Conservation (phyloP, 2,329 filamentous ascomycete species). For the Aspergillus sp. region DNA sequence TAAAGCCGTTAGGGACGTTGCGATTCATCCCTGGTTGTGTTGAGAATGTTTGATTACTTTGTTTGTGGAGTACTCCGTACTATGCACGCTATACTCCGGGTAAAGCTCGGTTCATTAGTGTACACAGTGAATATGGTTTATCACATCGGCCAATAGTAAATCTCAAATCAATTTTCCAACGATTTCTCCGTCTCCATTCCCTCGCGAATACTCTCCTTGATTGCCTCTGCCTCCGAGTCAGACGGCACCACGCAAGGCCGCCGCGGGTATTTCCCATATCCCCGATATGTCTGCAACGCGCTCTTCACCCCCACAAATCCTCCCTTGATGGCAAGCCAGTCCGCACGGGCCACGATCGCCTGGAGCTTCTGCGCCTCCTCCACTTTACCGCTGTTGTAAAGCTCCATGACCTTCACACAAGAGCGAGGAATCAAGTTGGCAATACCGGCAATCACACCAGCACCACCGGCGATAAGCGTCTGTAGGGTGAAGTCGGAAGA, state of each 20-base stretch:
- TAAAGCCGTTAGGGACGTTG: no score
- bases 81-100: no score
- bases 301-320: conserved; percentile 82
- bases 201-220: conserved; percentile 34
- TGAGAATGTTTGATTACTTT: neutral
- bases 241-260: conserved; percentile 53
- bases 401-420: conserved; percentile 70
- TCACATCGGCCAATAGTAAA: neutral
- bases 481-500: conserved; percentile 84
- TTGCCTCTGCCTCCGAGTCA: conserved; percentile 21
- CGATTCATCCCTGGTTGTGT: neutral
- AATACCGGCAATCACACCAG: conserved; percentile 76
- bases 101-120: no score
- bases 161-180: conserved; percentile 16
- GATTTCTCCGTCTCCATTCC: conserved; percentile 31
- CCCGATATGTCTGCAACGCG: conserved; percentile 71
- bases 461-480: conserved; percentile 70
- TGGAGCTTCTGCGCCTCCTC: conserved; percentile 71
- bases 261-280: conserved; percentile 72
- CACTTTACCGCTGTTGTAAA: conserved; percentile 65
- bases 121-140: neutral
- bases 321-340: conserved; percentile 77
- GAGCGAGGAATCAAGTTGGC: conserved; percentile 81
- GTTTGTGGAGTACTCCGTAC: neutral
- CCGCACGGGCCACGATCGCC: conserved; percentile 67